Evolutionary conservation across 768 basidiomycete species (phyloP).

Genomic region (Termitomyces sp.): DNA sequence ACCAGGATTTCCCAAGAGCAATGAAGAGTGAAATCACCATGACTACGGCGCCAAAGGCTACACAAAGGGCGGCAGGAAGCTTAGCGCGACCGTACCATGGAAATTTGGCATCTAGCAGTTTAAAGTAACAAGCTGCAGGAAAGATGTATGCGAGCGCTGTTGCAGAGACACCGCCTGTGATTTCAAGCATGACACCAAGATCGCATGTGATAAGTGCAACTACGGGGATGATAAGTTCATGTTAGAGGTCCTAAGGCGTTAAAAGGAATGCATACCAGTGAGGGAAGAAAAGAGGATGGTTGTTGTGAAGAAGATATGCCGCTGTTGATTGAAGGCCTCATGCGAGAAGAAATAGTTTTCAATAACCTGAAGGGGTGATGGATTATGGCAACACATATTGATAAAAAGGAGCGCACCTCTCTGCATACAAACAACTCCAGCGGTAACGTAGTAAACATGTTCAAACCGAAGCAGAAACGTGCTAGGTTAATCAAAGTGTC

Average conservation of each 20-base stretch:
- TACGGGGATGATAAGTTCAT: conserved; percentile 22
- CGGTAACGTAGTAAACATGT: conserved; percentile 98
- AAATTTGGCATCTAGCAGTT: conserved; percentile 48
- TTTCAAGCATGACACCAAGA: conserved; percentile 96
- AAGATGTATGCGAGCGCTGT: conserved; percentile 92
- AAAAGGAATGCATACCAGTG: conserved; percentile 56
- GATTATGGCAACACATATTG: not conserved
- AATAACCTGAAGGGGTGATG: conserved; percentile 55
- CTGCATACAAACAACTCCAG: conserved; percentile 96
- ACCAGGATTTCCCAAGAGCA: conserved; percentile 77
- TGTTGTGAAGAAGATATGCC: conserved; percentile 90
- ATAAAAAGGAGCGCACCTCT: conserved; percentile 48
- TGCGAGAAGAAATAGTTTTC: conserved; percentile 96
- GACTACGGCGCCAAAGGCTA: conserved; percentile 67
- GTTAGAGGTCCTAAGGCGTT: not conserved
- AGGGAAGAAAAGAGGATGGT: conserved; percentile 77
- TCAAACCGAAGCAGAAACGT: conserved; percentile 87
- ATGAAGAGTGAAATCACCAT: conserved; percentile 75
- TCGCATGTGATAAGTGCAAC: conserved; percentile 93
- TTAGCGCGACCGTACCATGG: conserved; percentile 70
- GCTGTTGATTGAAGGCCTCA: conserved; percentile 72
- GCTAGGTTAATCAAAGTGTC: conserved; percentile 95
- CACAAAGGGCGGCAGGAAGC: conserved; percentile 70
- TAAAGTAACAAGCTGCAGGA: conserved; percentile 81
- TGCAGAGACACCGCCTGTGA: conserved; percentile 94